Conservation (phyloP, 306 rosid species). For the peach (Prunus persica) region Prunus_persica_NCBIv2 NC_034013.1:10665501-10666000, state of each 20-base stretch:
- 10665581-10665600: constrained; percentile 89
- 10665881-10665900: constrained; percentile 64
- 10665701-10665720: constrained; percentile 43
- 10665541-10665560: constrained; percentile 62
- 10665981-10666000: constrained; percentile 90
- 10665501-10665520: constrained; percentile 67
- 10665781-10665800: not conserved
- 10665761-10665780: not conserved
- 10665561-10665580: constrained; percentile 63
- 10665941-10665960: constrained; percentile 90
- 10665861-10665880: constrained; percentile 27
- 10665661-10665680: constrained; percentile 73
- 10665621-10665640: constrained; percentile 73
- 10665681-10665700: constrained; percentile 58
- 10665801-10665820: not conserved
- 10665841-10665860: not conserved
- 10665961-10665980: constrained; percentile 87
- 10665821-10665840: too few species aligned
- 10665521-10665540: constrained; percentile 79
- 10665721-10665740: not conserved
- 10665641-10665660: constrained; percentile 71
- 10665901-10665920: constrained; percentile 92
- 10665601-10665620: constrained; percentile 89
- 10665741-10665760: not conserved
- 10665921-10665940: constrained; percentile 80